phyloP scores from a whole-genome alignment of 2,329 filamentous ascomycete genomes.

The Trichoderma simmonsii region DNA sequence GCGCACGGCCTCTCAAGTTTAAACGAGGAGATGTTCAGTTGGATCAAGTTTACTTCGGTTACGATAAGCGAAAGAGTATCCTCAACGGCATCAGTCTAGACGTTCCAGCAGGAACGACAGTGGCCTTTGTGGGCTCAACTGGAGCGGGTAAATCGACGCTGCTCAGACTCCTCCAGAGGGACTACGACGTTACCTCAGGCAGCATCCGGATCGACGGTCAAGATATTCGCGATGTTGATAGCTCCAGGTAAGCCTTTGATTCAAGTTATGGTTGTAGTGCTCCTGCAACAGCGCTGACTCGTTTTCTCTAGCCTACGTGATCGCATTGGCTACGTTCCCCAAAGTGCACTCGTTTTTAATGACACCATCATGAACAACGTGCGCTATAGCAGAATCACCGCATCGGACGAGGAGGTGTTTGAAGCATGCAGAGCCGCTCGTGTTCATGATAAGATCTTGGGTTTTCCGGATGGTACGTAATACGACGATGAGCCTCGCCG shows the following conservation, averaged over 20 bases:
- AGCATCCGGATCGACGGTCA: slow-evolving; percentile 55
- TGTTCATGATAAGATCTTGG: slow-evolving; percentile 56
- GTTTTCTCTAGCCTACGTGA: slow-evolving; percentile 43
- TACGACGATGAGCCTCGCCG: neutral
- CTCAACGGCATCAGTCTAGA: slow-evolving; percentile 53
- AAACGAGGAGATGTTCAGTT: slow-evolving; percentile 55
- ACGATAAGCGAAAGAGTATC: slow-evolving; percentile 57
- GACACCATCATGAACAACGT: slow-evolving; percentile 60
- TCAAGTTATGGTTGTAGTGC: neutral
- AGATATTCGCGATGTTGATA: slow-evolving; percentile 53
- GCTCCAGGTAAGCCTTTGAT: slow-evolving; percentile 39
- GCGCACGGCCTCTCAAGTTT: slow-evolving; percentile 49
- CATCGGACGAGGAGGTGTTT: slow-evolving; percentile 53
- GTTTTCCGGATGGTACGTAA: slow-evolving; percentile 47
- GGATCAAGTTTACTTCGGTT: slow-evolving; percentile 54
- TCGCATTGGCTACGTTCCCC: slow-evolving; percentile 55
- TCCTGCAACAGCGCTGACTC: slow-evolving; percentile 22
- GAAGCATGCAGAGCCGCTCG: slow-evolving; percentile 54
- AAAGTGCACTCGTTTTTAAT: slow-evolving; percentile 55
- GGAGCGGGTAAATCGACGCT: slow-evolving; percentile 59
- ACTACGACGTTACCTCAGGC: slow-evolving; percentile 55
- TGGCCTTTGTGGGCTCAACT: slow-evolving; percentile 59
- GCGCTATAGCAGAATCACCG: slow-evolving; percentile 52
- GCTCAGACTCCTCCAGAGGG: slow-evolving; percentile 56
- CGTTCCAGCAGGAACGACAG: slow-evolving; percentile 50